Conservation (phyloP, 2,329 filamentous ascomycete species). For the Talaromyces sp. region DNA sequence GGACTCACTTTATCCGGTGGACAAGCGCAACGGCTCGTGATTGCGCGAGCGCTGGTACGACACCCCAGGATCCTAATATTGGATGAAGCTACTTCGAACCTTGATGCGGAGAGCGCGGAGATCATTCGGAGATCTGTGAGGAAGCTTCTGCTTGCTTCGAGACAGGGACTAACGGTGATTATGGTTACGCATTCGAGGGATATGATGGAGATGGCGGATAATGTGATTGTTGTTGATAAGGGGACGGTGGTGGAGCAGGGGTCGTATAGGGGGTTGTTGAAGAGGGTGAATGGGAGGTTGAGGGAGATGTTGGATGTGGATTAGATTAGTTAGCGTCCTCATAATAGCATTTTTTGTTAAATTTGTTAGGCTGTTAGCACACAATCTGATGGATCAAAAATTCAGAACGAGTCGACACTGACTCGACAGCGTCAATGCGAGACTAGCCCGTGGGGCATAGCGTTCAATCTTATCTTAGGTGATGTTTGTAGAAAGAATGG, state of each 20-base stretch:
- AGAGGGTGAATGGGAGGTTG: slow-evolving; percentile 43
- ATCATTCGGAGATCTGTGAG: slow-evolving; percentile 60
- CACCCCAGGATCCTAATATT: slow-evolving; percentile 68
- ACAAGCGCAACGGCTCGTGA: slow-evolving; percentile 74
- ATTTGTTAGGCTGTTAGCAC: no score
- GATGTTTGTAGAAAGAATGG: not conserved
- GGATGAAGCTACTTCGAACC: slow-evolving; percentile 79
- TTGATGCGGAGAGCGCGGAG: slow-evolving; percentile 65
- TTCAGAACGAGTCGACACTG: no score
- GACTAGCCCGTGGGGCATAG: not conserved
- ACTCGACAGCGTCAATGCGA: not conserved
- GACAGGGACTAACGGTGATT: slow-evolving; percentile 60
- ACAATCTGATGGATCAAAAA: no score
- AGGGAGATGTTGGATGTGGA: slow-evolving; percentile 30
- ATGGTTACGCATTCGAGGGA: slow-evolving; percentile 76
- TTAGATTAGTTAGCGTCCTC: no score
- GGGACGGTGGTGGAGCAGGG: slow-evolving; percentile 65
- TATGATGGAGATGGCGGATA: slow-evolving; percentile 79
- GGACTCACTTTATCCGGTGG: slow-evolving; percentile 71
- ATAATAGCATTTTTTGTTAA: no score
- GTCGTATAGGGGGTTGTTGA: slow-evolving; percentile 56
- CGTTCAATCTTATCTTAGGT: not conserved
- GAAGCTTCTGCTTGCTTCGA: slow-evolving; percentile 41
- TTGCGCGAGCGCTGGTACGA: slow-evolving; percentile 71
- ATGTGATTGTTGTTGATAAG: slow-evolving; percentile 67